Conservation (phyloP, 306 rosid genomes). For the Vigna nakashimae region DNA sequence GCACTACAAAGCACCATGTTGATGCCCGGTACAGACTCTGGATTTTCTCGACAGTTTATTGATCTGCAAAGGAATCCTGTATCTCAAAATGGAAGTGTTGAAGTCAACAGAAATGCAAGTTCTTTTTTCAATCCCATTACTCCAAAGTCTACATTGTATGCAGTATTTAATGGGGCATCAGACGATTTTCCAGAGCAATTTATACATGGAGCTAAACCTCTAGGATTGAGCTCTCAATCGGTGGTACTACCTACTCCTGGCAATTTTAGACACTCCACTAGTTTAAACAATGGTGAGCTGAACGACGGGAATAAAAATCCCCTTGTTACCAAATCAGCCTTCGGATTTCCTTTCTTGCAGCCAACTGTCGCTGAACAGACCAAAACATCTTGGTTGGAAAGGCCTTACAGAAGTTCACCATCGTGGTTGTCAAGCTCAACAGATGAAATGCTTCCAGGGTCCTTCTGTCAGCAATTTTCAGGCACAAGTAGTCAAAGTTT, state of each 20-base stretch:
- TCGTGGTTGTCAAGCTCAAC: slow-evolving; percentile 69
- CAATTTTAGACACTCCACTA: slow-evolving; percentile 45
- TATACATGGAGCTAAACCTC: slow-evolving; percentile 62
- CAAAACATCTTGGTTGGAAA: slow-evolving; percentile 61
- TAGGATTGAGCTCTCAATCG: slow-evolving; percentile 55
- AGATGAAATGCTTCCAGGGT: slow-evolving; percentile 51
- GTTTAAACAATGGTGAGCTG: slow-evolving; percentile 57
- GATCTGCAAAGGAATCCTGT: slow-evolving; percentile 49
- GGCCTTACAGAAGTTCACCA: slow-evolving; percentile 56
- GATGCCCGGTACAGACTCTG: slow-evolving; percentile 46
- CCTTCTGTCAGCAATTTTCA: slow-evolving; percentile 56
- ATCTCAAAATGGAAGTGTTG: slow-evolving; percentile 54
- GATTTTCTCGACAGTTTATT: slow-evolving; percentile 52
- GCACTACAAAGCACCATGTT: slow-evolving; percentile 44
- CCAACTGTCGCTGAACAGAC: slow-evolving; percentile 59
- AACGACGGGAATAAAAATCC: slow-evolving; percentile 56
- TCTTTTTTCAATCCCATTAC: slow-evolving; percentile 51
- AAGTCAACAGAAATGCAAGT: slow-evolving; percentile 50
- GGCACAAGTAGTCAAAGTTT: slow-evolving; percentile 47
- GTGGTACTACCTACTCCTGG: slow-evolving; percentile 48
- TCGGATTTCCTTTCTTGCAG: slow-evolving; percentile 74
- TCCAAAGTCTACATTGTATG: slow-evolving; percentile 53
- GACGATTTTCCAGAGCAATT: slow-evolving; percentile 53
- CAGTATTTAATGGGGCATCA: slow-evolving; percentile 50
- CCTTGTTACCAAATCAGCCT: slow-evolving; percentile 54